Evolutionary conservation across 768 basidiomycete genomes (phyloP).

Genomic region (Serpula lacrymans): DNA sequence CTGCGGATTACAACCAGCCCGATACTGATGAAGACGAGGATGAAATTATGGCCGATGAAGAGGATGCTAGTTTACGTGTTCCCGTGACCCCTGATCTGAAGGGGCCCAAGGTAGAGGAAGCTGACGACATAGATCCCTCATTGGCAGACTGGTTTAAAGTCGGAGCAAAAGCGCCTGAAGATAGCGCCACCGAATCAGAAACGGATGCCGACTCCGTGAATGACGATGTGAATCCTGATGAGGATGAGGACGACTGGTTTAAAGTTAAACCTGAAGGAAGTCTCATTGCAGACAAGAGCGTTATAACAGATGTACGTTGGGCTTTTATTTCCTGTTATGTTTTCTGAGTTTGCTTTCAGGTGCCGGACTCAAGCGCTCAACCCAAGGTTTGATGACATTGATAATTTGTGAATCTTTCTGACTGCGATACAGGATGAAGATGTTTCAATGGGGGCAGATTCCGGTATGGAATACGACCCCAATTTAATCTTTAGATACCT

Average conservation of each 20-base stretch:
- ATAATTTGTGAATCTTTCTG: constrained; percentile 8
- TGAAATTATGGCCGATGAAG: constrained; percentile 14
- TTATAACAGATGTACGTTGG: too few relatives aligned
- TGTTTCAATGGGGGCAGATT: constrained; percentile 68
- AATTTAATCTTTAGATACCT: constrained; percentile 79
- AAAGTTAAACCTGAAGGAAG: constrained; percentile 16
- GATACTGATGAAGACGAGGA: constrained; percentile 32
- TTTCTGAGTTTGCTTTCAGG: constrained; percentile 10
- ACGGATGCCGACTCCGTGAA: constrained; percentile 72
- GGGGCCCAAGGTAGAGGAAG: constrained; percentile 22
- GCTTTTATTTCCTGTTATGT: too few relatives aligned
- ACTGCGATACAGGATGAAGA: too few relatives aligned
- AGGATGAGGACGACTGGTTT: constrained; percentile 37
- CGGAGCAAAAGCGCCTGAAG: constrained; percentile 31
- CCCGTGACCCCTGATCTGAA: not conserved
- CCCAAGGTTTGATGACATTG: constrained; percentile 3
- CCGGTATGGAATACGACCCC: constrained; percentile 75
- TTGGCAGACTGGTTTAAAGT: constrained; percentile 63
- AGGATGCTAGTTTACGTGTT: constrained; percentile 8
- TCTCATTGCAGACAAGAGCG: constrained; percentile 20
- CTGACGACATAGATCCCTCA: constrained; percentile 41
- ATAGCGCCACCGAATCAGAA: constrained; percentile 48
- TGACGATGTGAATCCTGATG: constrained; percentile 44
- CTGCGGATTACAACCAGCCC: constrained; percentile 49
- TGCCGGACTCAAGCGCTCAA: constrained; percentile 22